These are phyloP conservation scores for Catenaria anguillulae DNA, from an alignment of 371 early-diverging fungal species.

Conservation along the genomic window DNA sequence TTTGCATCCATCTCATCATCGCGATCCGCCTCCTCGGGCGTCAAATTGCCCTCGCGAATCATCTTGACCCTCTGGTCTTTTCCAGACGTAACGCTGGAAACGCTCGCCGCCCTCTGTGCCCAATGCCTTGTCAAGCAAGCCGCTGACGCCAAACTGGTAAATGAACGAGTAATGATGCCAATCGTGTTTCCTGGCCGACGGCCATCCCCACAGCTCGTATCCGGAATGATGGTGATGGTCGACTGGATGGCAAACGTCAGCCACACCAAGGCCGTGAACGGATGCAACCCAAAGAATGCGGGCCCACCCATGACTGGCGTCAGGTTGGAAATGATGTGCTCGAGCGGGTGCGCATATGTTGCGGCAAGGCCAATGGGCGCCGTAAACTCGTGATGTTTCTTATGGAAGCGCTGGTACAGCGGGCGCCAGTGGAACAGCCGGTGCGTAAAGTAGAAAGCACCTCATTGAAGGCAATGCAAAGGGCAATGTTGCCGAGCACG, in stretches of 20 bases:
- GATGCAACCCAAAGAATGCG: constrained; percentile 31
- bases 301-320: constrained; percentile 36
- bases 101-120: constrained; percentile 20
- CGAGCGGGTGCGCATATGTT: constrained; percentile 40
- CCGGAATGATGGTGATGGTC: constrained; percentile 48
- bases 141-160: constrained; percentile 37
- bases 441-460: constrained; percentile 42
- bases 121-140: constrained; percentile 29
- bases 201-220: constrained; percentile 35
- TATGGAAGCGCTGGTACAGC: constrained; percentile 37
- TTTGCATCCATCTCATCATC: too few relatives aligned
- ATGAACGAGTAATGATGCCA: constrained; percentile 53
- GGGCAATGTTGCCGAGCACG: constrained; percentile 26
- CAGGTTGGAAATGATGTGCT: constrained; percentile 34
- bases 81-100: not conserved
- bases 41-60: not conserved
- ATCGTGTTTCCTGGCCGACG: constrained; percentile 39
- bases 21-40: not conserved
- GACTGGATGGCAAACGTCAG: constrained; percentile 33
- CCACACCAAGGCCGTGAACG: constrained; percentile 35
- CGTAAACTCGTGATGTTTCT: constrained; percentile 43
- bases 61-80: not conserved
- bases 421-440: constrained; percentile 31
- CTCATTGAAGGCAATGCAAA: constrained; percentile 38
- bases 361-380: constrained; percentile 11